Percentiles rank a stretch among this genome's conserved stretches.
Conservation (phyloP, 352 stramenopile species). For the Globisporangium spiculum region DNA sequence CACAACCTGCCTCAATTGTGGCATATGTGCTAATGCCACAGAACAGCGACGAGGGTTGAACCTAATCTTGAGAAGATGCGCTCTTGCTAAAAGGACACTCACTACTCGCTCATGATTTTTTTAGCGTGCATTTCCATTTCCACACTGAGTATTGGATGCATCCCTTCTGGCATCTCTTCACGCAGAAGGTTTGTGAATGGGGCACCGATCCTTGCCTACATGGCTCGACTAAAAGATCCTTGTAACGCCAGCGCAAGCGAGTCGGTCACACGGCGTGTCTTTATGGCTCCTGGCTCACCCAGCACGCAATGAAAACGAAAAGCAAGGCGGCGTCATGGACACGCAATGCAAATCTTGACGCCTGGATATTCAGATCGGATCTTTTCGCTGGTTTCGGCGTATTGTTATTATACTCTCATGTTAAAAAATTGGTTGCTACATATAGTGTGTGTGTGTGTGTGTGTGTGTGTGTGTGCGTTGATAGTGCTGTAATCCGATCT, state of each 20-base stretch:
- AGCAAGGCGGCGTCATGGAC: too few relatives aligned
- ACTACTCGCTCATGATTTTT: not conserved
- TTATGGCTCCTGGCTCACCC: too few relatives aligned
- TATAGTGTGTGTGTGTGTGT: not conserved
- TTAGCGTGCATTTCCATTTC: not conserved
- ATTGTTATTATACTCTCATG: not conserved
- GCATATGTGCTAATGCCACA: not conserved
- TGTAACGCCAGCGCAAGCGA: too few relatives aligned
- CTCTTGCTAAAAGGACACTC: not conserved
- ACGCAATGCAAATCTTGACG: too few relatives aligned
- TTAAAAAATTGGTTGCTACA: slow-evolving; percentile 2
- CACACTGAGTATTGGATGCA: not conserved
- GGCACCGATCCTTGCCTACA: too few relatives aligned
- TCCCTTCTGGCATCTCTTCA: too few relatives aligned
- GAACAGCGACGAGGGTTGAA: not conserved
- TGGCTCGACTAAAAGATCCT: too few relatives aligned
- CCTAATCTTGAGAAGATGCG: not conserved
- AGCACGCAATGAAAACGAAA: too few relatives aligned
- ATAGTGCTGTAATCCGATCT: not conserved
- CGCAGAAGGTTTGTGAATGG: too few relatives aligned
- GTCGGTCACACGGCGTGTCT: too few relatives aligned
- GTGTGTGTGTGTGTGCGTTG: not conserved
- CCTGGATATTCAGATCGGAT: not conserved
- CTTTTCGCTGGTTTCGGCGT: not conserved
- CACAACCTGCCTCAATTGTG: not conserved